Evolutionary conservation across 2,329 filamentous ascomycete species (phyloP).

Genomic region (Claviceps africana): DNA sequence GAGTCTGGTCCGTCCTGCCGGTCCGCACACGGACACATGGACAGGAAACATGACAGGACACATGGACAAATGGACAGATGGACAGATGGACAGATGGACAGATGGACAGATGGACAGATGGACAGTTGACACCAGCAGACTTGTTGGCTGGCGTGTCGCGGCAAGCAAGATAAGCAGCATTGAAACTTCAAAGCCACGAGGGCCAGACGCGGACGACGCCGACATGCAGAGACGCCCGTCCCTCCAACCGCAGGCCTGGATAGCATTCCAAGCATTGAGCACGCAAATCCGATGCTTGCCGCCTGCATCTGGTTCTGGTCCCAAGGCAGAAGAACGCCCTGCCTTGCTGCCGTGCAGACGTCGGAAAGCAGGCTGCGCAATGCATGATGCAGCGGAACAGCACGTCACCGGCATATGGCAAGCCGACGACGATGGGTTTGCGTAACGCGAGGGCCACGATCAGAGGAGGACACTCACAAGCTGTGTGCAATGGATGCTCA

Average conservation of each 20-base stretch:
- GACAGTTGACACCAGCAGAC: background rate
- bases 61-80: no score
- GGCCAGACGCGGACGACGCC: background rate
- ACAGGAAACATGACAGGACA: no score
- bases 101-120: no score
- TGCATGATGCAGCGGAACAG: background rate
- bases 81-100: no score
- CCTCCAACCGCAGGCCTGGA: background rate
- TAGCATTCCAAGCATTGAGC: background rate
- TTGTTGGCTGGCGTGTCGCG: background rate
- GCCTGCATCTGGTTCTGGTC: background rate
- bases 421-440: background rate
- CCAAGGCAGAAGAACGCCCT: background rate
- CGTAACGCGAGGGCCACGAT: background rate
- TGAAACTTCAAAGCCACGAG: background rate
- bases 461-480: slow-evolving; percentile 2
- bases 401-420: background rate
- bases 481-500: slow-evolving; percentile 2
- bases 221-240: background rate
- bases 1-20: background rate
- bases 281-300: background rate
- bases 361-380: background rate
- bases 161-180: slow-evolving; percentile 6
- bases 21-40: no score
- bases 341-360: background rate